phyloP scores from a whole-genome alignment of 2,329 filamentous ascomycete genomes.

The Macroventuria anomochaeta region DNA sequence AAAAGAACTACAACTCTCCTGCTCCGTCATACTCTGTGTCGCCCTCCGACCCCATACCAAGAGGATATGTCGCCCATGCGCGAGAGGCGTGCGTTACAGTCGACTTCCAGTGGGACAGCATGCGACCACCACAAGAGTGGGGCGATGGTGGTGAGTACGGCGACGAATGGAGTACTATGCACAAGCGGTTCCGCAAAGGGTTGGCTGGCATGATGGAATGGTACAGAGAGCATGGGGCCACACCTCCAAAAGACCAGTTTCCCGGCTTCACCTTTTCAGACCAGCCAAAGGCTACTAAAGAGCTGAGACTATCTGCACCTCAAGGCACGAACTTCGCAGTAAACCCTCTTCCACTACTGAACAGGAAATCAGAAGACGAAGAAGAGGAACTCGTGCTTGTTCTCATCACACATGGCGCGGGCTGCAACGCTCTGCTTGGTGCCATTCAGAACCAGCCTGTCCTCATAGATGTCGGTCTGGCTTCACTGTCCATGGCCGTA shows the following conservation, averaged over 20 bases:
- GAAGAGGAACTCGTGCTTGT: slow-evolving; percentile 78
- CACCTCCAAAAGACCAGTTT: slow-evolving; percentile 42
- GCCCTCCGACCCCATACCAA: slow-evolving; percentile 78
- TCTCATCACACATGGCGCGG: slow-evolving; percentile 91
- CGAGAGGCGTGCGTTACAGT: slow-evolving; percentile 83
- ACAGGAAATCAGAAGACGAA: slow-evolving; percentile 53
- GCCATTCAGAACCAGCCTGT: slow-evolving; percentile 91
- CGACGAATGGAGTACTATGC: slow-evolving; percentile 97
- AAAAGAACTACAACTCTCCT: slow-evolving; percentile 71
- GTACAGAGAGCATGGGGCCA: slow-evolving; percentile 67
- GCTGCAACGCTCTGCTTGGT: slow-evolving; percentile 93
- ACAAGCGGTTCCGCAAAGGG: slow-evolving; percentile 83
- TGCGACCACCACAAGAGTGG: slow-evolving; percentile 78
- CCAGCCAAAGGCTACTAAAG: slow-evolving; percentile 22
- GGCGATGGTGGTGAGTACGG: slow-evolving; percentile 86
- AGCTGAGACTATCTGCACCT: slow-evolving; percentile 18
- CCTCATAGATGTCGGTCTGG: slow-evolving; percentile 85
- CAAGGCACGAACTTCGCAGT: slow-evolving; percentile 27
- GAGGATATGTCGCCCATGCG: slow-evolving; percentile 88
- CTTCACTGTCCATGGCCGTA: slow-evolving; percentile 85
- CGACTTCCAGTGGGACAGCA: slow-evolving; percentile 98
- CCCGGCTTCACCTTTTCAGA: slow-evolving; percentile 45
- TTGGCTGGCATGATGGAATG: slow-evolving; percentile 80
- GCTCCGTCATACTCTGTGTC: slow-evolving; percentile 84
- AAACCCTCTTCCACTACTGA: slow-evolving; percentile 44